Percentiles rank a stretch among this genome's conserved stretches.
Evolutionary conservation across 306 rosid genomes (phyloP).

Genomic region (Vigna angularis): DNA sequence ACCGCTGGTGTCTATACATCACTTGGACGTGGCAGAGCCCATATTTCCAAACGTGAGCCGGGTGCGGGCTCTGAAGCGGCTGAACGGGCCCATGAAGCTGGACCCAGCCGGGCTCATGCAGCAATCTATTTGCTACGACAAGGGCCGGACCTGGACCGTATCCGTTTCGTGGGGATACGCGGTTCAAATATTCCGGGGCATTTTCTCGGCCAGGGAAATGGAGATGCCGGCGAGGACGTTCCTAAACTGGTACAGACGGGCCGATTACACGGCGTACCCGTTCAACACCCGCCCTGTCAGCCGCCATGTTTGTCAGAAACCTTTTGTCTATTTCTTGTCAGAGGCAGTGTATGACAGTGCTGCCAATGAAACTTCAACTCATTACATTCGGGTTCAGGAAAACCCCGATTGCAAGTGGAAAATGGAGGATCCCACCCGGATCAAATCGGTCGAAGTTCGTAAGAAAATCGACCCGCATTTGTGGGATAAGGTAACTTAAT

Average conservation of each 20-base stretch:
- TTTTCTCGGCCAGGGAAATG: constrained; percentile 61
- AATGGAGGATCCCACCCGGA: constrained; percentile 62
- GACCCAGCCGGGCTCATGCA: constrained; percentile 72
- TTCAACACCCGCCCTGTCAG: constrained; percentile 66
- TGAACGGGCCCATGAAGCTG: constrained; percentile 52
- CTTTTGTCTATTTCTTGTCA: constrained; percentile 59
- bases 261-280: constrained; percentile 52
- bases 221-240: constrained; percentile 76
- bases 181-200: constrained; percentile 73
- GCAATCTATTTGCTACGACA: constrained; percentile 84
- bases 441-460: constrained; percentile 49
- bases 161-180: constrained; percentile 80
- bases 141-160: constrained; percentile 62
- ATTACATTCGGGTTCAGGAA: constrained; percentile 41
- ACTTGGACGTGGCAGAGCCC: constrained; percentile 73
- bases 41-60: constrained; percentile 66
- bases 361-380: constrained; percentile 41
- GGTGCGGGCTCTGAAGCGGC: constrained; percentile 57
- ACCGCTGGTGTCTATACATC: constrained; percentile 77
- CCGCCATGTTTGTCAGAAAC: constrained; percentile 61
- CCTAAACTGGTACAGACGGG: constrained; percentile 65
- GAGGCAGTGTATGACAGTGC: background rate
- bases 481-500: constrained; percentile 69
- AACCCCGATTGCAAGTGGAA: constrained; percentile 63
- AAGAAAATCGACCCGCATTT: constrained; percentile 60